Base-by-base conservation (phyloP, 805 yeast species). In the Kluyveromyces lactis region DNA sequence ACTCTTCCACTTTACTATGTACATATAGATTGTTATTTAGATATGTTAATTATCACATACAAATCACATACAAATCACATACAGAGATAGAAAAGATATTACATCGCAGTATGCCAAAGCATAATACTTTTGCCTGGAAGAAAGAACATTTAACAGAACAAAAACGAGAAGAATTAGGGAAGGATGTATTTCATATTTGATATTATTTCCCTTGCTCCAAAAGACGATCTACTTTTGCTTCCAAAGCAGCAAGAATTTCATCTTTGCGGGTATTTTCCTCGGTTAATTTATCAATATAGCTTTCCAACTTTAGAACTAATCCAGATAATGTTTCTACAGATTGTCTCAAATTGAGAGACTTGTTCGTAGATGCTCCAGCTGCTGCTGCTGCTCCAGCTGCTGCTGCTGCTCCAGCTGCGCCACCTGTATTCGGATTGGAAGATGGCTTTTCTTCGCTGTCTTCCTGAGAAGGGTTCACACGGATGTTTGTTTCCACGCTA, bases 311-410 rank as follows among this genome's bases (percentile, higher is more conserved):
- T 2, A 66, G 63, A 16, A 81, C 86, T 26, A 84, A 59, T 2
- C 63, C 42, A 4, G 82, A 75, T 40, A 84, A 65, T 46, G 73
- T 79, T 47, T 81, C 90, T 24, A 83, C 79, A 1, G 86, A 77
- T 8, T 75, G 81, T 51, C 81, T 81, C 43, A 84, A 67, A 0
- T 87, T 82, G 24, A 82, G 70, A 15, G 84, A 75, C 19, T 71
- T 68, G 13, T 62, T 52, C 16, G 51, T 44, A 15, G 59, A 32
- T 13, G 48, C 42, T 7, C 16, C 30, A 27, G 16, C 16, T n/a
- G n/a, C n/a, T n/a, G n/a, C n/a, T 40, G 26, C 31, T 12, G 50
- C 33, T 23, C 50, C 48, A 31, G 40, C 47, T 26, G 48, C 40
- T 23, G 50, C n/a, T n/a, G n/a, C n/a, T n/a, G n/a, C n/a, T n/a